Base-by-base conservation (phyloP, 2,329 filamentous ascomycete species). In the Hymenoscyphus fructigenus region DNA sequence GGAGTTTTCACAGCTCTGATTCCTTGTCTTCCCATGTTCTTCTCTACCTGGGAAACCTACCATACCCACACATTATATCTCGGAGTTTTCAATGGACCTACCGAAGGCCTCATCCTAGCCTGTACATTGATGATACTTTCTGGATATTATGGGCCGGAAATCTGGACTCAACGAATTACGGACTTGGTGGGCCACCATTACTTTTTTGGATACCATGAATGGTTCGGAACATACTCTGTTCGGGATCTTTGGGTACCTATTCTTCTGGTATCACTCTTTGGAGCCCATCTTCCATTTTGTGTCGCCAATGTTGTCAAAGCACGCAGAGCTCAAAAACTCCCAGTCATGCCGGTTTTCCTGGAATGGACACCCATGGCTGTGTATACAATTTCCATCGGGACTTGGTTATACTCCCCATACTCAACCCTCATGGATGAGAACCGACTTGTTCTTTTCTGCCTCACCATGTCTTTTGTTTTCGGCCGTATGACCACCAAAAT, bases 31-130 rank as follows among this genome's bases (percentile, higher is more conserved):
- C 92, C 95, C 66, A 99, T 99, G 95, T 99, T 97, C 83, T 97
- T 99, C 80, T 97, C 94, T 2, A 99, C 95, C 1, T 99, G 95
- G 95, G 95, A 99, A 80, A 99, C 95, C 0, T 99, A 97, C 78
- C 95, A 99, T 79, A 97, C 95, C 5, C 95, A 99, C 78, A 98
- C 95, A 0, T 82, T 99, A 5, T 99, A 97, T 78, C 87, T 99
- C 14, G 95, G 95, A 63, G 92, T 94, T 76, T 91, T 99, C 85
- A 99, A 99, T 77, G 95, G 95, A 0, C 95, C 95, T 1, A 99
- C 95, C 38, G 95, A 99, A 81, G 95, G 95, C 23, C 82, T 99
- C 38, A 88, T 98, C 61, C 89, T 99, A 68, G 95, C 93, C 29
- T 93, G 92, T 75, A 79, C 81, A 60, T 86, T 97, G 74, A 98